Base-by-base conservation (phyloP, 2,329 filamentous ascomycete genomes). In the Alternaria gansuensis region DNA sequence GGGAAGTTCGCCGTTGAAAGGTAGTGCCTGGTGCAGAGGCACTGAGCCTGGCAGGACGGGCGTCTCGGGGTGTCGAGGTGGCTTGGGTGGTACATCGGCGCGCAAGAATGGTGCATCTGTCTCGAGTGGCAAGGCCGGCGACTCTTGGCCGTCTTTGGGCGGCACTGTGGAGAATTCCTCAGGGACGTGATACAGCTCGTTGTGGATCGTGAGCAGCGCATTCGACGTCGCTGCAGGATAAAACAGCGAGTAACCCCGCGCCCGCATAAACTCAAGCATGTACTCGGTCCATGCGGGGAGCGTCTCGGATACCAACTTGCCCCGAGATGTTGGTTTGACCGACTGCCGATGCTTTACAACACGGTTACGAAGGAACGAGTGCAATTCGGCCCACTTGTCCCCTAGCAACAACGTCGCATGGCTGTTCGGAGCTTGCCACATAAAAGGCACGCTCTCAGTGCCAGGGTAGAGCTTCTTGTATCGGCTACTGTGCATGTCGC, bases 341-440 rank as follows among this genome's bases (percentile, higher is more conserved):
- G 58, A 52, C 48, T 62, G 50, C 59, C 71, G 56, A 45, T 66
- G 61, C 75, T 75, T 71, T 13, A 74, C 65, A 9, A 93, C 79
- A 6, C 88, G 82, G 46, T 85, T 83, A 10, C 90, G 86, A 2
- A 96, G 84, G 67, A 96, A 95, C 10, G 87, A 85, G 73, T 97
- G 93, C 9, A 97, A 84, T 67, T 96, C 91, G 11, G 86, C 80
- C 95, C 95, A 99, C 71, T 90, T 93, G 46, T 92, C 87, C 41
- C 93, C 93, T 55, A 95, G 88, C 73, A 94, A 89, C 9, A 99
- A 82, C 10, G 88, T 86, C 0, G 94, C 93, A 63, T 95, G 90
- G 71, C 89, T 91, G 64, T 88, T 90, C 5, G 94, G 93, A 2
- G 88, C 87, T 77, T 97, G 90, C 89, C 93, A 97, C 8, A 96